Evolutionary conservation across 129 eudicot species (phyloP).

Genomic region (Chrysanthemum lavandulifolium): DNA sequence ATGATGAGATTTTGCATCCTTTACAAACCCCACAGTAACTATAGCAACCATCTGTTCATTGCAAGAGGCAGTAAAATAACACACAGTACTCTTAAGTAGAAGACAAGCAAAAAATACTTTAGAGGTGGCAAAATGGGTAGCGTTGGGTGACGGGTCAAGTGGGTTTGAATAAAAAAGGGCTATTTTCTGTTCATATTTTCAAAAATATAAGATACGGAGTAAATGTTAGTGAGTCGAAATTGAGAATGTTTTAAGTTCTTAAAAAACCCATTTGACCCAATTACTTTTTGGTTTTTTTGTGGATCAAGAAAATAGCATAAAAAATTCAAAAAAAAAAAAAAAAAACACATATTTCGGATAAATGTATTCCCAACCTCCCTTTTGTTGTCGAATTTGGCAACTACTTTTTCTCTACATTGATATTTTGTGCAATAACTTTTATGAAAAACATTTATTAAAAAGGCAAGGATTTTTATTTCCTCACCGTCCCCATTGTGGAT

Average conservation of each 20-base stretch:
- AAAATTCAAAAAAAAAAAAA: no score
- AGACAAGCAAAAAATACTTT: constrained; percentile 8
- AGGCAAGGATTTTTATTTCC: no score
- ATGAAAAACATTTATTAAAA: no score
- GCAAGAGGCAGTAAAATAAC: constrained; percentile 1
- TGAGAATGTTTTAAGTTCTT: background rate
- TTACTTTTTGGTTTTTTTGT: background rate
- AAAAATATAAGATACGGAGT: no score
- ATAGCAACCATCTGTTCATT: constrained; percentile 73
- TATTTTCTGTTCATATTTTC: background rate
- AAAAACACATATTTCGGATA: no score
- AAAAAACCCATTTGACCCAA: background rate
- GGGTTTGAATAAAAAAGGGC: background rate
- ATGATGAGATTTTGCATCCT: constrained; percentile 90
- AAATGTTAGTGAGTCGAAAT: background rate
- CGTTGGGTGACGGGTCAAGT: background rate
- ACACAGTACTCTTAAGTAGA: constrained; percentile 10
- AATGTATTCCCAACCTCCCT: no score
- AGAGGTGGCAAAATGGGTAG: background rate
- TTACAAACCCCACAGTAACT: constrained; percentile 93
- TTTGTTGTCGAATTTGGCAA: no score
- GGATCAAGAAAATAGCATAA: background rate
- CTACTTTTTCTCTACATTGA: no score
- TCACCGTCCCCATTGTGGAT: no score
- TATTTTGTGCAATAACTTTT: no score